phyloP scores from a whole-genome alignment of 2,329 filamentous ascomycete genomes.

The Colletotrichum sp. region DNA sequence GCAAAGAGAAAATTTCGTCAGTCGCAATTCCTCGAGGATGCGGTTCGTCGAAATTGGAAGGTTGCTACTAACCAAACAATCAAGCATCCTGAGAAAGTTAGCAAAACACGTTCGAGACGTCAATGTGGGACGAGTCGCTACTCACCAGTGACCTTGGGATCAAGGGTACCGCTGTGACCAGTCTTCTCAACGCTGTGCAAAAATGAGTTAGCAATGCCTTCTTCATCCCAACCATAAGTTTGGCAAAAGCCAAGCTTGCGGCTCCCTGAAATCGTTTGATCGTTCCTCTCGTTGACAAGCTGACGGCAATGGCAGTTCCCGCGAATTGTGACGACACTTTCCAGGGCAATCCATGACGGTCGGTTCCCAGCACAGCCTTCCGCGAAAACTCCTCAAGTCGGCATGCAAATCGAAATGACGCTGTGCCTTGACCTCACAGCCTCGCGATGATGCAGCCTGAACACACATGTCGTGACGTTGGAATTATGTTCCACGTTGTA shows the following conservation, averaged over 20 bases:
- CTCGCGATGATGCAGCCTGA: not conserved
- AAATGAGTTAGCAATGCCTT: not conserved
- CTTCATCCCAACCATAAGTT: not conserved
- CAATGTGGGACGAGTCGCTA: slow-evolving; percentile 64
- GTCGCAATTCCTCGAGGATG: not conserved
- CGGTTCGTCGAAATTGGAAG: not conserved
- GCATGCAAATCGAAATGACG: not conserved
- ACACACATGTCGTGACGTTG: not conserved
- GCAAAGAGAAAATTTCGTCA: not conserved
- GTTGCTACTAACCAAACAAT: slow-evolving; percentile 20
- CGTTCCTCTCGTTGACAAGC: not conserved
- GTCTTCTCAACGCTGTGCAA: slow-evolving; percentile 83
- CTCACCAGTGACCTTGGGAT: slow-evolving; percentile 91
- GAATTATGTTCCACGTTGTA: not conserved
- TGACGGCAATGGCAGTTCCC: slow-evolving; percentile 1
- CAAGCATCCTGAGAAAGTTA: slow-evolving; percentile 20
- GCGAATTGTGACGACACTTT: not conserved
- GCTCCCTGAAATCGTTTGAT: not conserved
- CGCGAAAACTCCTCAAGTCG: not conserved
- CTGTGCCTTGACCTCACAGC: not conserved
- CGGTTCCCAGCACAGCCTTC: not conserved
- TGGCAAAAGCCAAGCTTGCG: not conserved
- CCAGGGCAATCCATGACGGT: not conserved
- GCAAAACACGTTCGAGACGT: slow-evolving; percentile 67
- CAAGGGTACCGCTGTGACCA: slow-evolving; percentile 96